phyloP scores from a whole-genome alignment of 2,329 filamentous ascomycete species.

The Aspergillus clavatus region DNA sequence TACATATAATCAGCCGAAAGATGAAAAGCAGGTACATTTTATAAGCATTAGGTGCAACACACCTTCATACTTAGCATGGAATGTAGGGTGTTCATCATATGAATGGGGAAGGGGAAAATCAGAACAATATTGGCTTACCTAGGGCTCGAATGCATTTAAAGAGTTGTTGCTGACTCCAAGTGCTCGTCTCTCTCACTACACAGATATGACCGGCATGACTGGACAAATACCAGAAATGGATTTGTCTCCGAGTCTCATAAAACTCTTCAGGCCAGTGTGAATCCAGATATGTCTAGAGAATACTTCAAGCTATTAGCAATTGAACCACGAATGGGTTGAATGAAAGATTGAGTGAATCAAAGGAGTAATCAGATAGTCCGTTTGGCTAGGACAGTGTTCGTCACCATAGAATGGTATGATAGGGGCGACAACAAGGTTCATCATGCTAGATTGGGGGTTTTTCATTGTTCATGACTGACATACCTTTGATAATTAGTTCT shows the following conservation, averaged over 20 bases:
- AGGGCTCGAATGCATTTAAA: neutral
- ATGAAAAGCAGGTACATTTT: constrained; percentile 60
- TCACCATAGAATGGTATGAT: constrained; percentile 57
- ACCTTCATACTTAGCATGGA: constrained; percentile 62
- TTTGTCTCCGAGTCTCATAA: no score
- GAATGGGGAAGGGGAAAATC: constrained; percentile 17
- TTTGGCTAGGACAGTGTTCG: constrained; percentile 59
- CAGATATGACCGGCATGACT: no score
- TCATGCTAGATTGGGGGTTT: constrained; percentile 37
- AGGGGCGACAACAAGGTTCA: constrained; percentile 61
- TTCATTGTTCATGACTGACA: constrained; percentile 13
- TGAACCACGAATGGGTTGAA: constrained; percentile 8
- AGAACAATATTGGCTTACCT: constrained; percentile 20
- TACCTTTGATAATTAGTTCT: constrained; percentile 23
- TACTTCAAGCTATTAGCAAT: constrained; percentile 26
- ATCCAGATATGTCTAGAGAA: constrained; percentile 3
- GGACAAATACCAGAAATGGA: no score
- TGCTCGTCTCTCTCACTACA: no score
- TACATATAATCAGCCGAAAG: constrained; percentile 55
- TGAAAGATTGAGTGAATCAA: constrained; percentile 8
- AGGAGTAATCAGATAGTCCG: constrained; percentile 50
- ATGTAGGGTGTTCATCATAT: constrained; percentile 53
- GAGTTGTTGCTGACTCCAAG: no score
- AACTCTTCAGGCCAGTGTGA: neutral
- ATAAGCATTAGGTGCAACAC: constrained; percentile 48